Conservation (phyloP, 2,329 filamentous ascomycete species). For the Xylariaceae sp. region DNA sequence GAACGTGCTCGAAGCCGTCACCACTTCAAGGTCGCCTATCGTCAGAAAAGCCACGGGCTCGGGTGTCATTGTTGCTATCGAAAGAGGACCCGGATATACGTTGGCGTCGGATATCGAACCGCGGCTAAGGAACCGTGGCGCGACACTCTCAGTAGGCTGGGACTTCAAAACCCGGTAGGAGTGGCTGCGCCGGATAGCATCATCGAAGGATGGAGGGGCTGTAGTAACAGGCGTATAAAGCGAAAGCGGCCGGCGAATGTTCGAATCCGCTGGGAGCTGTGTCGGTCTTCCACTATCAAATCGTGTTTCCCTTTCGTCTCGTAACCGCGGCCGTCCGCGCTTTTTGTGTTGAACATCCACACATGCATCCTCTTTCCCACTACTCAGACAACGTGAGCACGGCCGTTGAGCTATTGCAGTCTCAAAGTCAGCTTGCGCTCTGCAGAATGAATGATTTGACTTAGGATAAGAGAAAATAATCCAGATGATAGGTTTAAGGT, state of each 20-base stretch:
- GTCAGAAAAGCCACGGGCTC: conserved; percentile 58
- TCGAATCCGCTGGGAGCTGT: conserved; percentile 40
- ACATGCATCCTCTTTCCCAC: conserved; percentile 76
- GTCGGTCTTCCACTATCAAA: conserved; percentile 50
- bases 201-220: conserved; percentile 43
- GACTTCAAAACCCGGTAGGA: conserved; percentile 54
- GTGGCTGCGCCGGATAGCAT: conserved; percentile 42
- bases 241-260: conserved; percentile 47
- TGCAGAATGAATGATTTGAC: no score
- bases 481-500: no score
- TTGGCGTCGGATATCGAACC: conserved; percentile 46
- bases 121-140: conserved; percentile 49
- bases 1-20: conserved; percentile 54
- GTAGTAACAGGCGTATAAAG: conserved; percentile 46
- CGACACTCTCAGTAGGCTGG: conserved; percentile 45
- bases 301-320: conserved; percentile 63
- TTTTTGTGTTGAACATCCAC: conserved; percentile 86
- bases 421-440: conserved; percentile 31
- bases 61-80: conserved; percentile 37
- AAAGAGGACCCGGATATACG: conserved; percentile 43
- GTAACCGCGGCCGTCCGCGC: conserved; percentile 69
- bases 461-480: no score
- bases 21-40: conserved; percentile 51
- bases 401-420: conserved; percentile 62
- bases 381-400: conserved; percentile 71